Evolutionary conservation across 352 stramenopile species (phyloP), one percentile per base, ranked within the genome.

Genomic region (Globisporangium polare): DNA sequence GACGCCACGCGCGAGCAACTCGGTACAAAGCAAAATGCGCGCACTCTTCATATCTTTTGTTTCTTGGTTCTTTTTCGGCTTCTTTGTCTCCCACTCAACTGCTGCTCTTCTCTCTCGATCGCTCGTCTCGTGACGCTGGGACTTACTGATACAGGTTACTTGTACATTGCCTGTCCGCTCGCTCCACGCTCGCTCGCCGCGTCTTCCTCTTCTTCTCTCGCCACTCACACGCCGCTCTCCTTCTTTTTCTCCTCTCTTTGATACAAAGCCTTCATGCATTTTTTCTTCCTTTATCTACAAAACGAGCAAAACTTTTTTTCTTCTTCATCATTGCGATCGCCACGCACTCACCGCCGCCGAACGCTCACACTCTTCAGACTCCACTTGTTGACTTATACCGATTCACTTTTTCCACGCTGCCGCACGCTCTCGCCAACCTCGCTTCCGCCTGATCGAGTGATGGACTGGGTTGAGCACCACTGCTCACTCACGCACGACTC

Each of bases 131-230:
- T 49, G 50, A 45, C 39, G 62, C 63, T 67, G 60, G 61, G 76
- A 75, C 73, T 86, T 88, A 88, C 67, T 88, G 69, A 64, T 88
- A 88, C 78, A 86, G 69, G 68, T 80, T 84, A 83, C 67, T 84
- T 78, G 72, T 74, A 75, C 62, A 74, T 67, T 45, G 62, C 60
- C 60, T 55, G 59, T 72, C 62, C 61, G 56, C 59, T 65, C 46
- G 56, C 65, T 42, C n/a, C 50, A 67, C 73, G 66, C 55, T 67
- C 66, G 54, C 61, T 68, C 58, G 58, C 52, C 65, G 50, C 57
- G 59, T 58, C 68, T 53, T 39, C 72, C 63, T 42, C 56, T 35
- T 58, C 54, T 15, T 66, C 63, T 51, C 33, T 50, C 51, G 45
- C 53, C 66, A 31, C 51, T 41, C 50, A 27, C 29, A 17, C 47